Base-by-base conservation (phyloP, 1,139 yeast species). In the Wickerhamomyces sp. region DNA sequence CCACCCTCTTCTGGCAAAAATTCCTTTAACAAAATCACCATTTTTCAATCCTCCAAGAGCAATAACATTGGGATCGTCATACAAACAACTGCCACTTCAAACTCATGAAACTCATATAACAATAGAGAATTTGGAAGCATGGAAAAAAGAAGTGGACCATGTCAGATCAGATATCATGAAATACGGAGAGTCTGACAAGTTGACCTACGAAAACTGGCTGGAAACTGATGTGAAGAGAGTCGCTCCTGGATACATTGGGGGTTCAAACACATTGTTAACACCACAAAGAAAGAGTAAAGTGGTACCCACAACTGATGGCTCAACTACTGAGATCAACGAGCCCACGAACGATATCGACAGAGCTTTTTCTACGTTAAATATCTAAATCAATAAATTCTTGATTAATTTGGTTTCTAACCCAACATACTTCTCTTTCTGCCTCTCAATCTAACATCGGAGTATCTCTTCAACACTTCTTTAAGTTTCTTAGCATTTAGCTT, bases 381-480 rank as follows among this genome's bases (percentile, higher is more conserved):
- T 46, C 14, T 11, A 26, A 31, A 41, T 40, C 29, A 40, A 37
- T 34, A 6, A 34, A 34, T 27, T 34, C n/a, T n/a, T 27, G 26
- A n/a, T 36, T 18, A 34, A 14, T 10, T 34, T n/a, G 9, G 7
- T 11, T 4, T 6, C 55, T 59, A 86, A 11, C 98, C 98, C 43
- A 91, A 70, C 96, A 91, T 88, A 53, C 95, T 85, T 65, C 99
- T 76, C 75, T 93, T 93, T 56, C 99, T 75, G 2, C 99, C 99
- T 61, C 99, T 78, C 68, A 85, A 66, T 56, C 98, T 72, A 1
- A 93, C 99, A 43, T 86, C 95, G 45, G 83, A 88, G 45, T 93
- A 74, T 59, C 91, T 75, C 46, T 71, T 71, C 46, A 79, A 56
- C 1, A 84, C 78, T 50, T 86, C 95, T 10, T 62, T 67, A 50